Percentiles rank a stretch among this genome's conserved stretches.
phyloP scores from a whole-genome alignment of 1,284 basidiomycete species.

The Megacollybia platyphylla region DNA sequence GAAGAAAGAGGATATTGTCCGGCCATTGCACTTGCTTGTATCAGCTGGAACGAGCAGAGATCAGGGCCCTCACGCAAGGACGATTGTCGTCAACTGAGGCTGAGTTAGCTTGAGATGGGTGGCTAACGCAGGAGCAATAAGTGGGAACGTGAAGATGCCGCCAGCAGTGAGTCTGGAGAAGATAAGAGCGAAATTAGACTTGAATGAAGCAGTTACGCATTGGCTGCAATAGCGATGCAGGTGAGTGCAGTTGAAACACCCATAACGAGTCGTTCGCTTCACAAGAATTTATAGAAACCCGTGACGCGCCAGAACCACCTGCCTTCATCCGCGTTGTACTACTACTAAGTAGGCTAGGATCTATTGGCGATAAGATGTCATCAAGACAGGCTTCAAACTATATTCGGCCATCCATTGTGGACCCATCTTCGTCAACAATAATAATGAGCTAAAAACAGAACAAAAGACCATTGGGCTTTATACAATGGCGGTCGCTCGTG shows the following conservation, averaged over 20 bases:
- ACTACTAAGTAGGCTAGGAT: no score
- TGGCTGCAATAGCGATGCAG: constrained; percentile 1
- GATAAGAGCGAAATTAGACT: background rate
- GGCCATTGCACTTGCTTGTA: constrained; percentile 39
- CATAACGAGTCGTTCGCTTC: no score
- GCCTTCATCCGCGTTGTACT: no score
- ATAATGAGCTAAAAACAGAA: no score
- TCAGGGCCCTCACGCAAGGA: constrained; percentile 34
- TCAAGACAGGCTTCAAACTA: no score
- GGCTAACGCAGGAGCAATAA: constrained; percentile 52
- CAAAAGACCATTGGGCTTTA: no score
- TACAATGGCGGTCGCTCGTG: no score
- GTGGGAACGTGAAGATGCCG: constrained; percentile 64
- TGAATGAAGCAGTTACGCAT: constrained; percentile 3
- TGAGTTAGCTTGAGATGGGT: constrained; percentile 50
- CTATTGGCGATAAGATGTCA: no score
- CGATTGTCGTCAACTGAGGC: constrained; percentile 67
- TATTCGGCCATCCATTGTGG: no score
- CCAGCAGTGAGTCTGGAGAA: constrained; percentile 26
- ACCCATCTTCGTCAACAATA: no score
- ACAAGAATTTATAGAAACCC: no score
- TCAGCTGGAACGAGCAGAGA: background rate
- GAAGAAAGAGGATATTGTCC: constrained; percentile 59
- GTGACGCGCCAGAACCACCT: no score
- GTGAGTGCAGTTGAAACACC: background rate